These are phyloP conservation scores for Pseudocohnilembus persalinus DNA, from an alignment of 169 alveolate species.

Conservation along the genomic window DNA sequence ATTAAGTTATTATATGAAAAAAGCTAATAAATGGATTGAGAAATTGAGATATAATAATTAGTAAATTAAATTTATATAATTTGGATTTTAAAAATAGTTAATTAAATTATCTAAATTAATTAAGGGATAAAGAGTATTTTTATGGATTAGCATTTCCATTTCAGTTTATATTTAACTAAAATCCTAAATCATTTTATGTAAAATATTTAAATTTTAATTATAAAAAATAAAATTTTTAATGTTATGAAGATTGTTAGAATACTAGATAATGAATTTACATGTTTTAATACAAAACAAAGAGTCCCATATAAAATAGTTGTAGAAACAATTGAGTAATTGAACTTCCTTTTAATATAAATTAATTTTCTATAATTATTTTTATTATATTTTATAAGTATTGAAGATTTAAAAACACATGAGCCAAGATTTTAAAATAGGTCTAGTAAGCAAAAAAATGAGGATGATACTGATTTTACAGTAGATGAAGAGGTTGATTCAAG, in stretches of 20 bases:
- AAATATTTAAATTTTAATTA: neutral
- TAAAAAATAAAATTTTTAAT: neutral
- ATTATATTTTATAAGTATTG: neutral
- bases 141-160: constrained; percentile 14
- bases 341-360: neutral
- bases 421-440: neutral
- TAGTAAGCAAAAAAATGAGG: neutral
- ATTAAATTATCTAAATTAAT: neutral
- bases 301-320: constrained; percentile 68
- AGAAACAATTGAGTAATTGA: constrained; percentile 58
- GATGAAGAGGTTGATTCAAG: constrained; percentile 2
- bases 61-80: constrained; percentile 4
- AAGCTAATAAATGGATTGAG: neutral
- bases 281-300: constrained; percentile 72
- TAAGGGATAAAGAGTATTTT: constrained; percentile 9
- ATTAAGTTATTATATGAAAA: constrained; percentile 13
- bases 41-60: neutral
- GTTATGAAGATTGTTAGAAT: constrained; percentile 24
- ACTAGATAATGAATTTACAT: constrained; percentile 30
- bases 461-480: neutral
- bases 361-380: neutral
- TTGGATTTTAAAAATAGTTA: neutral
- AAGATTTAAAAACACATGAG: neutral
- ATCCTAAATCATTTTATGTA: constrained; percentile 6
- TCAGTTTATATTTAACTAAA: neutral